A percentile compares a stretch with the other conserved stretches of the same genome.
phyloP scores from a whole-genome alignment of 1,284 basidiomycete species.

The Puccinia horiana region DNA sequence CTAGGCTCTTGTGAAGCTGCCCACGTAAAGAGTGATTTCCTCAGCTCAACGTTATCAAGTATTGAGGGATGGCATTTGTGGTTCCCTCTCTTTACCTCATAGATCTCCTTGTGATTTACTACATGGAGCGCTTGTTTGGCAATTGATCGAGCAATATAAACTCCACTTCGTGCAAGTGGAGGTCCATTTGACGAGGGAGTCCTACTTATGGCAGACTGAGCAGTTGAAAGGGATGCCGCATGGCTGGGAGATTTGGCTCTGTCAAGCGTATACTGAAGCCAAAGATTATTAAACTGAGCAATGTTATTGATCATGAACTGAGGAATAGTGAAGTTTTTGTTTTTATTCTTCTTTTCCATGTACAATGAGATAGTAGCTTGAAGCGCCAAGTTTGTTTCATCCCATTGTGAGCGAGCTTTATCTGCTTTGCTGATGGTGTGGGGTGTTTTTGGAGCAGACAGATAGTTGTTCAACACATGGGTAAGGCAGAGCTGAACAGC shows the following conservation, averaged over 20 bases:
- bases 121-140: background rate
- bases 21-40: background rate
- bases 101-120: background rate
- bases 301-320: constrained; percentile 7
- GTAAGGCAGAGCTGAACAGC: background rate
- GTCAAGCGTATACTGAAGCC: background rate
- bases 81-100: background rate
- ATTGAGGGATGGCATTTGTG: background rate
- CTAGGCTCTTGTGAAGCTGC: background rate
- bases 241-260: background rate
- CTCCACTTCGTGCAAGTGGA: background rate
- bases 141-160: background rate
- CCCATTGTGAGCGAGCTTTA: background rate
- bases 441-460: background rate
- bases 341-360: background rate
- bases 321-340: background rate
- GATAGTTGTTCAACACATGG: background rate
- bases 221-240: background rate
- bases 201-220: background rate
- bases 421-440: background rate
- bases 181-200: background rate
- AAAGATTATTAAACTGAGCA: constrained; percentile 4
- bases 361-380: background rate
- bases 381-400: background rate
- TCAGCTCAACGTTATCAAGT: background rate